phyloP scores from a whole-genome alignment of 768 basidiomycete species.

The Mycena metata region DNA sequence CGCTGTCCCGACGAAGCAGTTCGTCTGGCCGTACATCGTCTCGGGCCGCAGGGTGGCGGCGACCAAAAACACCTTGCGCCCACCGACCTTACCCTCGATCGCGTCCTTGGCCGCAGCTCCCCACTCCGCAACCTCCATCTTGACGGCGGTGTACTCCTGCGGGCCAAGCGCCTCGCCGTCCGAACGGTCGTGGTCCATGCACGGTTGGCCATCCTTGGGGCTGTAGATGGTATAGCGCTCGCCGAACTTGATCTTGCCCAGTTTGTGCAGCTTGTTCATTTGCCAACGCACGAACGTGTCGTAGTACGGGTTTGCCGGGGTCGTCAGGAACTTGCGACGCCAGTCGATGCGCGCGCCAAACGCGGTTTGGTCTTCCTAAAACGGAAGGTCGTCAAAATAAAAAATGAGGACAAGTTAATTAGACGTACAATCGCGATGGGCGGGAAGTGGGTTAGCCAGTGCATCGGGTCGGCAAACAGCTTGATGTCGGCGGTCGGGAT shows the following conservation, averaged over 20 bases:
- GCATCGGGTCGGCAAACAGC: slow-evolving; percentile 93
- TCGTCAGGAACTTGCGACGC: slow-evolving; percentile 95
- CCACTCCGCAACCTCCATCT: slow-evolving; percentile 94
- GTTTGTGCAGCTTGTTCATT: slow-evolving; percentile 88
- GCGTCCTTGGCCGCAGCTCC: slow-evolving; percentile 73
- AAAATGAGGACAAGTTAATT: background rate
- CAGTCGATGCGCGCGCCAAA: slow-evolving; percentile 98
- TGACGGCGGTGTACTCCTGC: slow-evolving; percentile 94
- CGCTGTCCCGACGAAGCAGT: slow-evolving; percentile 92
- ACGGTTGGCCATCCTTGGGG: slow-evolving; percentile 98
- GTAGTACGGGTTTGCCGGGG: slow-evolving; percentile 96
- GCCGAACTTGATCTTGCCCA: slow-evolving; percentile 97
- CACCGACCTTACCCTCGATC: slow-evolving; percentile 78
- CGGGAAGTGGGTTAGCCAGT: slow-evolving; percentile 96
- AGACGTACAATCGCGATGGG: slow-evolving; percentile 87
- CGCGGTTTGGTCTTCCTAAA: slow-evolving; percentile 76
- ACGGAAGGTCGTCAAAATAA: slow-evolving; percentile 1
- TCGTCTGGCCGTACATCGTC: slow-evolving; percentile 98
- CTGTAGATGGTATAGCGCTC: slow-evolving; percentile 99
- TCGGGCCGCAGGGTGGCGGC: slow-evolving; percentile 97
- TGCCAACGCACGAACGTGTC: slow-evolving; percentile 99
- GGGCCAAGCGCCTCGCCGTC: slow-evolving; percentile 96
- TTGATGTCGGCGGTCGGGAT: slow-evolving; percentile 93
- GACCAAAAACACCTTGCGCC: slow-evolving; percentile 90
- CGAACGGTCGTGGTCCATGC: slow-evolving; percentile 99